These are phyloP conservation scores for Hyaloscypha finlandica DNA, from an alignment of 495 filamentous ascomycete genomes.

Conservation along the genomic window DNA sequence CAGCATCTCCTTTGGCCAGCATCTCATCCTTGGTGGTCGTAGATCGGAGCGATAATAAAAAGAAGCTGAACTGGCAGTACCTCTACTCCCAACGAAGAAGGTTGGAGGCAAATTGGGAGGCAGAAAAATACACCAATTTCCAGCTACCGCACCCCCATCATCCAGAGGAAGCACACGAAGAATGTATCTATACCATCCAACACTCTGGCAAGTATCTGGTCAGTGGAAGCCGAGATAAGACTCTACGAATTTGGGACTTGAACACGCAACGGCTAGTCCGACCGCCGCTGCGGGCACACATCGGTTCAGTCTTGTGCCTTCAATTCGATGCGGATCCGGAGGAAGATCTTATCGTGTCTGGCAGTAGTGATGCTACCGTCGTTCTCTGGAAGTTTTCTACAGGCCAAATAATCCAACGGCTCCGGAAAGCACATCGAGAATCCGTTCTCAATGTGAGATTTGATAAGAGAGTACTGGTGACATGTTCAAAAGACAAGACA, in stretches of 20 bases:
- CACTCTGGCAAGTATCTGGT: slow-evolving; percentile 84
- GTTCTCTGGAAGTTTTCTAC: slow-evolving; percentile 95
- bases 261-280: slow-evolving; percentile 74
- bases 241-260: slow-evolving; percentile 88
- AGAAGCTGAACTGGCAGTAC: slow-evolving; percentile 77
- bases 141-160: slow-evolving; percentile 83
- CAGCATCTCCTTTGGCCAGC: neutral
- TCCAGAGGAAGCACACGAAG: slow-evolving; percentile 79
- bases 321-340: slow-evolving; percentile 93
- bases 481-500: slow-evolving; percentile 94
- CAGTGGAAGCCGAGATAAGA: slow-evolving; percentile 87
- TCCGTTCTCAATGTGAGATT: slow-evolving; percentile 96
- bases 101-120: slow-evolving; percentile 89
- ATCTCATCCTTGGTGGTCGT: slow-evolving; percentile 32
- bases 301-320: slow-evolving; percentile 87
- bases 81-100: slow-evolving; percentile 84
- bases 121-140: slow-evolving; percentile 79
- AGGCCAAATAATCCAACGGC: slow-evolving; percentile 71
- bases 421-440: slow-evolving; percentile 77
- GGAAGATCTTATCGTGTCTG: slow-evolving; percentile 90
- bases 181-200: slow-evolving; percentile 96
- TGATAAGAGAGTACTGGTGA: slow-evolving; percentile 86
- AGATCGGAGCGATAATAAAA: slow-evolving; percentile 38
- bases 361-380: slow-evolving; percentile 86
- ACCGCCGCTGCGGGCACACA: slow-evolving; percentile 72